Conservation (phyloP, 208 protist species). For the Kentomonas sorsogonicus region DNA sequence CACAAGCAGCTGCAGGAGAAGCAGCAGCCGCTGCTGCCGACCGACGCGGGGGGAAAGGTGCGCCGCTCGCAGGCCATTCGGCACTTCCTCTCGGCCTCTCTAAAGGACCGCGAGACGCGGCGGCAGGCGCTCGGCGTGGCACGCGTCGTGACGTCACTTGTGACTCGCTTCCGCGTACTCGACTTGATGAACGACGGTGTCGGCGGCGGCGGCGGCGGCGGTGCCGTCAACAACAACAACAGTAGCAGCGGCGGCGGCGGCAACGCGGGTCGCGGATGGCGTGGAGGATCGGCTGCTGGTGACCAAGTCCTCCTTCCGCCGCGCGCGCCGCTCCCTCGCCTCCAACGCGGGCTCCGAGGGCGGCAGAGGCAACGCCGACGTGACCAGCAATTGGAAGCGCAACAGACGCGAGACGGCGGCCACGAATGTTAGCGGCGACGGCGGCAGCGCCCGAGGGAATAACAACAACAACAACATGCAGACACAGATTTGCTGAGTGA, state of each 20-base stretch:
- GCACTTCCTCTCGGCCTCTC: constrained; percentile 28
- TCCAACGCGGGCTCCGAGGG: neutral
- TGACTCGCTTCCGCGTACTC: constrained; percentile 61
- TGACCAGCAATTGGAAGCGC: too few species aligned
- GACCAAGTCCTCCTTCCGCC: neutral
- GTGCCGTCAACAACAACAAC: neutral
- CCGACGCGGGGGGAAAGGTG: too few species aligned
- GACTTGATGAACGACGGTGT: constrained; percentile 26
- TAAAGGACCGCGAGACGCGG: constrained; percentile 32
- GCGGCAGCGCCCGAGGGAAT: too few species aligned
- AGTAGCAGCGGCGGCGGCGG: neutral
- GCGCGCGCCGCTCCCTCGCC: neutral
- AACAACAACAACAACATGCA: too few species aligned
- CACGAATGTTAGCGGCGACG: too few species aligned
- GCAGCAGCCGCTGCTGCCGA: too few species aligned
- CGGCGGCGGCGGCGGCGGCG: neutral
- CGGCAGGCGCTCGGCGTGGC: constrained; percentile 57
- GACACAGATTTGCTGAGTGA: neutral
- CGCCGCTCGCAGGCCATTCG: constrained; percentile 11
- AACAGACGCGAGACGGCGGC: too few species aligned
- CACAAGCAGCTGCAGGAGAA: constrained; percentile 10
- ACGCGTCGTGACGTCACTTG: constrained; percentile 59
- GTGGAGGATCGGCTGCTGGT: neutral
- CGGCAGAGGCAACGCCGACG: neutral
- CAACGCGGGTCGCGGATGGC: neutral